Evolutionary conservation across 768 basidiomycete species (phyloP), one percentile per base, ranked within the genome.

Genomic region (Naematelia aurantialba): DNA sequence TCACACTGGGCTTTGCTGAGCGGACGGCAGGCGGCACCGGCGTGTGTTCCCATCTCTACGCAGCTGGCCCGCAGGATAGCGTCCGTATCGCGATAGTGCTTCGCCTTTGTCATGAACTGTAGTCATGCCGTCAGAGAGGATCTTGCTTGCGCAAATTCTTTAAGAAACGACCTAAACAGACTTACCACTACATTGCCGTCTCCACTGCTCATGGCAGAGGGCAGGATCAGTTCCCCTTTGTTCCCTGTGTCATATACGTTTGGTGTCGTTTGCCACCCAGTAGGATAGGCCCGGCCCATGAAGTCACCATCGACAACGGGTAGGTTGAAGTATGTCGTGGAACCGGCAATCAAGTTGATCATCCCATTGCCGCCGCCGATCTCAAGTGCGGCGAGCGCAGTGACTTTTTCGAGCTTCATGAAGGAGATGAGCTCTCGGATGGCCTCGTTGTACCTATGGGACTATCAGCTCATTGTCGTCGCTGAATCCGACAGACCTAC

Each of bases 11-110:
- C 67, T 14, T 78, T 76, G 1, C 70, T 69, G 3, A 83, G 62
- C 3, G 83, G 83, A 4, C 80, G 72, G 19, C 68, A 75, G 30
- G 80, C 82, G 17, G 78, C 49, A 14, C 82, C 83, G 25, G 81
- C 83, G 25, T 77, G 73, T 0, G 83, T 83, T 4, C 83, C 83
- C 81, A 85, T 81, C 62, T 82, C 81, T 13, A 81, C 76, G 27
- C 82, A 81, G 3, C 80, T 82, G 0, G 81, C 79, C 2, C 83
- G 79, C 65, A 83, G 76, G 24, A 79, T 65, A 0, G 78, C 69
- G 62, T 84, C 83, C 2, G 82, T 78, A n/a, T 79, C 76, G 27
- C 70, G 65, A 21, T 81, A 79, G 51, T 76, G 78, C 59, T 80
- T 82, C 2, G 78, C 81, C 51, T 78, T 80, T 44, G 79, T 79